A percentile compares a stretch with the other conserved stretches of the same genome.
Conservation (phyloP, 176 grass and related monocot species). For the Oryza nivara region DNA sequence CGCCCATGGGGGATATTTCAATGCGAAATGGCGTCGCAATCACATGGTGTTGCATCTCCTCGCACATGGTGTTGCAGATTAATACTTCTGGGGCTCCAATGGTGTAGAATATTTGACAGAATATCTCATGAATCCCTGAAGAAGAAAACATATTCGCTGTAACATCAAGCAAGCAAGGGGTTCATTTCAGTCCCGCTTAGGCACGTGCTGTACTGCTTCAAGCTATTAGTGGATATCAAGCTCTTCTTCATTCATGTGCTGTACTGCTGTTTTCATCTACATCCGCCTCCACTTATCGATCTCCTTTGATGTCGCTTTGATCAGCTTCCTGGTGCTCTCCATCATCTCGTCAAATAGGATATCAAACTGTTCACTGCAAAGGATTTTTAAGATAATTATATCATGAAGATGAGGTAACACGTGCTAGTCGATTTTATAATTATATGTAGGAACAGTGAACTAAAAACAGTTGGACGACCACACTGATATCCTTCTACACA, state of each 20-base stretch:
- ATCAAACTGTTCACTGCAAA: slow-evolving; percentile 69
- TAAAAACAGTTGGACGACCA: not conserved
- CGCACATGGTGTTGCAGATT: slow-evolving; percentile 44
- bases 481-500: not conserved
- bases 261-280: not conserved
- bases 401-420: not conserved
- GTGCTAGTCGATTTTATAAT: not conserved
- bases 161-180: slow-evolving; percentile 12
- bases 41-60: slow-evolving; percentile 44
- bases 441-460: not conserved
- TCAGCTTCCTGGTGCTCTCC: slow-evolving; percentile 73
- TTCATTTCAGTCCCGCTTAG: slow-evolving; percentile 10
- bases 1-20: slow-evolving; percentile 19
- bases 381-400: not conserved
- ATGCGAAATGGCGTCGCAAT: slow-evolving; percentile 26
- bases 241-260: not conserved
- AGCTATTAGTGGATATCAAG: slow-evolving; percentile 3
- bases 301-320: slow-evolving; percentile 87
- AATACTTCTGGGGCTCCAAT: slow-evolving; percentile 14
- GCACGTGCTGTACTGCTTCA: not conserved
- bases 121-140: slow-evolving; percentile 39
- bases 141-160: slow-evolving; percentile 32
- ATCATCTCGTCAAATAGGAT: slow-evolving; percentile 74
- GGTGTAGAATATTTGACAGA: slow-evolving; percentile 29
- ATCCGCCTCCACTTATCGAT: slow-evolving; percentile 85